Conservation (phyloP, 495 filamentous ascomycete genomes). For the Pseudotulostoma volvatum region DNA sequence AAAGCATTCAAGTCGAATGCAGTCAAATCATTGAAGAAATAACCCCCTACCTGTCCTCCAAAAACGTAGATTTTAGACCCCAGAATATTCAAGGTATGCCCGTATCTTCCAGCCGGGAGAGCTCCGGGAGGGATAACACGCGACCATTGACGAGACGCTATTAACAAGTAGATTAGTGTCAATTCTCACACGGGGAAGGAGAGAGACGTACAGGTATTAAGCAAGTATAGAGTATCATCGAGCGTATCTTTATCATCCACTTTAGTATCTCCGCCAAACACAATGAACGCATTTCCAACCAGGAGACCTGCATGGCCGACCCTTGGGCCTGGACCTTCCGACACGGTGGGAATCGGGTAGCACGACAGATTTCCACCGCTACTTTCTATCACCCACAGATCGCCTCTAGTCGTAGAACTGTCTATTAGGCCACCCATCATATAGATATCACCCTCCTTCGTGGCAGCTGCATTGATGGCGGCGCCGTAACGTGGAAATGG, state of each 20-base stretch:
- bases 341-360: conserved; percentile 77
- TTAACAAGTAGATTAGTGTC: not conserved
- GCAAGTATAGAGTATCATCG: conserved; percentile 87
- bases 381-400: conserved; percentile 95
- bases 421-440: conserved; percentile 95
- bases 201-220: conserved; percentile 78
- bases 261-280: conserved; percentile 97
- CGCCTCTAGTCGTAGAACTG: conserved; percentile 85
- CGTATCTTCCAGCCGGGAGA: conserved; percentile 80
- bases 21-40: conserved; percentile 95
- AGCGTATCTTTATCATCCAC: conserved; percentile 79
- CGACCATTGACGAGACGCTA: conserved; percentile 97
- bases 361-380: conserved; percentile 69
- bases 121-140: conserved; percentile 70
- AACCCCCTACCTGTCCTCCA: conserved; percentile 91
- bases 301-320: conserved; percentile 91
- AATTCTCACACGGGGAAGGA: no score
- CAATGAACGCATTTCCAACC: conserved; percentile 97
- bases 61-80: conserved; percentile 96
- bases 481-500: conserved; percentile 97
- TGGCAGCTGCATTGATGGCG: conserved; percentile 79
- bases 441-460: conserved; percentile 94
- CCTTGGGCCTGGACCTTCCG: conserved; percentile 86
- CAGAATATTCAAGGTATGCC: conserved; percentile 88
- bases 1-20: conserved; percentile 93